Conservation (phyloP, 192 early-diverging fungal genomes). For the Fimicolochytrium jonesii region DNA sequence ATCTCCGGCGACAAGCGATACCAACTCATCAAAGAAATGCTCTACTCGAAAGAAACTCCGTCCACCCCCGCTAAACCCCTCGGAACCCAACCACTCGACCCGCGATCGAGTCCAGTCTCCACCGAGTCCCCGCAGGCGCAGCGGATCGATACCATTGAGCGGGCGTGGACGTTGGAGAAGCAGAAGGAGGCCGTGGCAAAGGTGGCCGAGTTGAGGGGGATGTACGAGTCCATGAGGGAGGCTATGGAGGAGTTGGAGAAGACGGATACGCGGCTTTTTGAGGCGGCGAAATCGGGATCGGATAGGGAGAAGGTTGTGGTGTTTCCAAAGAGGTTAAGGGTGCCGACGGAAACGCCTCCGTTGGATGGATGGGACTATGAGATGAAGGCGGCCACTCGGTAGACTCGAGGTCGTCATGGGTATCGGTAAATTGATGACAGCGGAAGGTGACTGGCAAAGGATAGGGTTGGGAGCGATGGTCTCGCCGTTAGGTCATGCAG, state of each 20-base stretch:
- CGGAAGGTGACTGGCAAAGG: no score
- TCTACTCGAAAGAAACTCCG: conserved; percentile 21
- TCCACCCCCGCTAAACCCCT: conserved; percentile 9
- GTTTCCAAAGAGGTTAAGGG: conserved; percentile 39
- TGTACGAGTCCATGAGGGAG: conserved; percentile 38
- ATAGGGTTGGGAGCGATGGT: no score
- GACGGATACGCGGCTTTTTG: conserved; percentile 40
- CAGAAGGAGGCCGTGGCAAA: conserved; percentile 31
- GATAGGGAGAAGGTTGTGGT: conserved; percentile 19
- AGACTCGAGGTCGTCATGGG: no score
- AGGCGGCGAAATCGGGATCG: conserved; percentile 27
- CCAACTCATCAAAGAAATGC: conserved; percentile 30
- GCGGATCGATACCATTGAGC: conserved; percentile 31
- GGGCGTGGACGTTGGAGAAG: conserved; percentile 36
- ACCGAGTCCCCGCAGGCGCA: not conserved
- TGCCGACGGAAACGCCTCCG: conserved; percentile 47
- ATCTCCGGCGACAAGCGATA: conserved; percentile 28
- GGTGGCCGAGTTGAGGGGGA: conserved; percentile 27
- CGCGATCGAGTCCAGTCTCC: not conserved
- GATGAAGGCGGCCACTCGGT: no score
- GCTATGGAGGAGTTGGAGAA: conserved; percentile 48
- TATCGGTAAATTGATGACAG: no score
- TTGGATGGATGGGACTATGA: conserved; percentile 43
- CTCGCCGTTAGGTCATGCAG: no score
- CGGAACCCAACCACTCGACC: not conserved